These are phyloP conservation scores for Euphorbia lathyris DNA, from an alignment of 345 rosid species.

Conservation along the genomic window DNA sequence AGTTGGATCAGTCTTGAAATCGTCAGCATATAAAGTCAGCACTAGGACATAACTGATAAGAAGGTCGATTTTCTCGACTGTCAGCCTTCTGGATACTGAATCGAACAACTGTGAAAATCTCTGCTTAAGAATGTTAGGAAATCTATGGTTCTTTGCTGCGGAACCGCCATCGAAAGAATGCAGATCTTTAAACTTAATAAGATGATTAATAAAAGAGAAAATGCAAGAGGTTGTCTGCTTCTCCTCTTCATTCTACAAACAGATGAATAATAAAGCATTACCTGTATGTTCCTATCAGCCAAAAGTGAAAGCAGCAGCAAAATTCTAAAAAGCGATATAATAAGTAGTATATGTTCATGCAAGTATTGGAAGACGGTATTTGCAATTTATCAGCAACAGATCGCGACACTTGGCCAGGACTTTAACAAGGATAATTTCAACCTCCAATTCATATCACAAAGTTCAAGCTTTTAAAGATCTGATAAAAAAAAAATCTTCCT, in stretches of 20 bases:
- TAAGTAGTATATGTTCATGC: background rate
- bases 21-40: constrained; percentile 69
- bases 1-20: constrained; percentile 50
- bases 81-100: constrained; percentile 37
- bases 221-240: constrained; percentile 40
- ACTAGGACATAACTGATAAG: constrained; percentile 75
- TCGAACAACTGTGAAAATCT: constrained; percentile 51
- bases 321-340: background rate
- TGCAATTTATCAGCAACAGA: background rate
- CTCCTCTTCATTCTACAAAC: constrained; percentile 52
- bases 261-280: constrained; percentile 7
- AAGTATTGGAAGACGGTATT: background rate
- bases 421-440: background rate
- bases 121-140: constrained; percentile 52
- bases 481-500: background rate
- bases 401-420: background rate
- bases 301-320: background rate
- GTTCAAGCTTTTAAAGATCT: background rate
- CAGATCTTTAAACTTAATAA: constrained; percentile 72
- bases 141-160: constrained; percentile 54
- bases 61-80: constrained; percentile 53
- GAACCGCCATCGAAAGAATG: constrained; percentile 46
- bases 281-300: background rate
- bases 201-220: constrained; percentile 62
- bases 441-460: background rate